Conservation (phyloP, 2,329 filamentous ascomycete species). For the Alternaria brassicicola region DNA sequence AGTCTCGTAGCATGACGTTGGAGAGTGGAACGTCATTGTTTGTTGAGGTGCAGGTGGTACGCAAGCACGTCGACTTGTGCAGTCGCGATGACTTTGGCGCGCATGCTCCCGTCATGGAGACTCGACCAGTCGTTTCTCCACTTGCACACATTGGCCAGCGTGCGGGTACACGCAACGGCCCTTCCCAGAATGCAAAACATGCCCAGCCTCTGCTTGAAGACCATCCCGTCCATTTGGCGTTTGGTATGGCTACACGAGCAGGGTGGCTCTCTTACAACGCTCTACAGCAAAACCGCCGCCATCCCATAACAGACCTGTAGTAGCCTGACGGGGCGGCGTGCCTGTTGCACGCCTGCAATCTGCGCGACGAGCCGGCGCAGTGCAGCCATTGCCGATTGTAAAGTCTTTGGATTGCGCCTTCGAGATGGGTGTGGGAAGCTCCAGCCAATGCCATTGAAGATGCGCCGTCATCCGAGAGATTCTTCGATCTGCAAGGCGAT, state of each 20-base stretch:
- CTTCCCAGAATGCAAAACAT: slow-evolving; percentile 21
- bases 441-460: slow-evolving; percentile 18
- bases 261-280: slow-evolving; percentile 31
- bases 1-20: background rate
- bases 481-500: slow-evolving; percentile 22
- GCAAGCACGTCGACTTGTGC: background rate
- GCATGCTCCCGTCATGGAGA: slow-evolving; percentile 11
- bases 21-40: slow-evolving; percentile 1
- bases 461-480: slow-evolving; percentile 17
- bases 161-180: slow-evolving; percentile 17
- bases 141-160: slow-evolving; percentile 11
- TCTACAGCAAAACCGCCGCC: slow-evolving; percentile 21
- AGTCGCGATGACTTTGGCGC: background rate
- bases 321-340: slow-evolving; percentile 24
- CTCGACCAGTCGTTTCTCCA: slow-evolving; percentile 40
- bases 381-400: slow-evolving; percentile 29
- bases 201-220: slow-evolving; percentile 37
- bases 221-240: slow-evolving; percentile 37
- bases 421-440: slow-evolving; percentile 21
- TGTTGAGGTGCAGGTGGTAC: background rate
- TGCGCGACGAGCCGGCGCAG: slow-evolving; percentile 28
- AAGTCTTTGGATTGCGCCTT: slow-evolving; percentile 12
- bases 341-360: slow-evolving; percentile 35
- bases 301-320: slow-evolving; percentile 28
- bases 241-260: slow-evolving; percentile 43